Evolutionary conservation across 148 eudicot species (phyloP), one percentile per base, ranked within the genome.

Genomic region (Camellia sinensis): DNA sequence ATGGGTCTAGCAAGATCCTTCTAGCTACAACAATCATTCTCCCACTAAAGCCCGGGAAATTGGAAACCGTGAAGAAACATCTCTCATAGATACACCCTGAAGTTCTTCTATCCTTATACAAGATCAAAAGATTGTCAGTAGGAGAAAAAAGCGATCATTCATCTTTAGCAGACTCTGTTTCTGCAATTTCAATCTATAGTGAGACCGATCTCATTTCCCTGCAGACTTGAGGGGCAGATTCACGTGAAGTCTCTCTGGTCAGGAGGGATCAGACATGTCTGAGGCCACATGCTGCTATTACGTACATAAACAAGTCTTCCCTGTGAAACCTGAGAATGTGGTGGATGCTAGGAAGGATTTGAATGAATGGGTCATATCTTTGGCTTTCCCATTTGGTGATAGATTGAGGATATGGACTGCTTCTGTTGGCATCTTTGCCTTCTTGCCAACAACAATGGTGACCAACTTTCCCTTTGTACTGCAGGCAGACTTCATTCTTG

Each of bases 401-500:
- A 81, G 88, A 74, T 78, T 89, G 3, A 82, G 68, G 5, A 84
- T 86, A 53, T 88, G 91, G 40, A 74, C 85, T 18, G 74, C 85
- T 17, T 76, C 80, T 4, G 83, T 78, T 45, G 92, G 90, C 3
- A 74, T 89, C 59, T 89, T 78, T 80, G 84, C 88, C 8, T 87
- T 86, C 54, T 79, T 89, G 70, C 90, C 90, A 3, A 89, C 89
- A 8, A 81, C 80, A 7, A 87, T 85, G 86, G 88, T 83, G 19
- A 87, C 89, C 4, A 86, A 86, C 61, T 88, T 89, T 65, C 88
- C 90, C 0, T 89, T 89, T 65, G 83, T 89, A 63, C 71, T 88
- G 64, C 89, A 89, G 13, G 90, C 87, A 3, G 92, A 89, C 63
- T 87, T 89, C 66, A 74, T 89, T 29, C 86, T 89, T 18, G 78